These are phyloP conservation scores for Tricladium varicosporioides DNA, from an alignment of 2,329 filamentous ascomycete species.

Conservation along the genomic window DNA sequence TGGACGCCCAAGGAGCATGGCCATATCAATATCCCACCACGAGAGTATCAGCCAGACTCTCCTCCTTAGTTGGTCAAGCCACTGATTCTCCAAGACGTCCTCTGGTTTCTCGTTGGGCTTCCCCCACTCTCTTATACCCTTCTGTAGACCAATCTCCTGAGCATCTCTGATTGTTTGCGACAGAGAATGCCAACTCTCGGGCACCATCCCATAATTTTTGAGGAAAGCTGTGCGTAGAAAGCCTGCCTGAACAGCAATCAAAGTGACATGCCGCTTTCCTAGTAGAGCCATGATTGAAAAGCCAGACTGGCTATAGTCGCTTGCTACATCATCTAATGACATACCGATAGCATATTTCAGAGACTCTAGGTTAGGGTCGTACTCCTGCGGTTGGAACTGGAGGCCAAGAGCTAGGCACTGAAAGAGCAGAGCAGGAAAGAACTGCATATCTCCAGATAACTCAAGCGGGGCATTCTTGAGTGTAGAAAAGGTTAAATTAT, in stretches of 20 bases:
- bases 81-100: slow-evolving; percentile 53
- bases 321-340: slow-evolving; percentile 59
- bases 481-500: slow-evolving; percentile 49
- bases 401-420: slow-evolving; percentile 55
- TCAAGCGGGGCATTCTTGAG: slow-evolving; percentile 50
- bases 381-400: slow-evolving; percentile 48
- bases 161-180: slow-evolving; percentile 58
- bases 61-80: slow-evolving; percentile 55
- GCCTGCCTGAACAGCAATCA: slow-evolving; percentile 56
- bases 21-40: slow-evolving; percentile 40
- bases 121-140: slow-evolving; percentile 47
- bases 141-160: slow-evolving; percentile 59
- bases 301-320: slow-evolving; percentile 59
- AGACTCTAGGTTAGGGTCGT: slow-evolving; percentile 49
- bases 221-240: slow-evolving; percentile 56
- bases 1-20: slow-evolving; percentile 34
- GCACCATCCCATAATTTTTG: slow-evolving; percentile 58
- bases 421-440: slow-evolving; percentile 59
- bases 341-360: slow-evolving; percentile 59
- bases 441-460: slow-evolving; percentile 49
- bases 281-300: slow-evolving; percentile 51
- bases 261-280: slow-evolving; percentile 54
- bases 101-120: slow-evolving; percentile 42
- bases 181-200: slow-evolving; percentile 47
- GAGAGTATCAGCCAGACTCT: slow-evolving; percentile 56